Evolutionary conservation across 306 rosid genomes (phyloP), one percentile per base, ranked within the genome.

Genomic region (Gynostemma pentaphyllum): DNA sequence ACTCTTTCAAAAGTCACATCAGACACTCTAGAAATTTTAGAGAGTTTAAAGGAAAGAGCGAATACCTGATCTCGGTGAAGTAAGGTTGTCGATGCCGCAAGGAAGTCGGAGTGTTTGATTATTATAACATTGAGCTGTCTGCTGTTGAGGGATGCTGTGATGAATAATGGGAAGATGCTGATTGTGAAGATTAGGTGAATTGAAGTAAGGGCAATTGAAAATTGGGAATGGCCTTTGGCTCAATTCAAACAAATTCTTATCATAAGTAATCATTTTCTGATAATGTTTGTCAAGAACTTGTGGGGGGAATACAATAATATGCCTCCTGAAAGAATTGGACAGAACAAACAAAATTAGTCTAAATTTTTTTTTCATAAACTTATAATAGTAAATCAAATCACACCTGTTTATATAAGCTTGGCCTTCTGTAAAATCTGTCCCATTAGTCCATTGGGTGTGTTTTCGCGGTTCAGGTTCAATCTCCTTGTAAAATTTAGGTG

Each of bases 381-480:
- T n/a, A n/a, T n/a, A 39, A 39, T 5, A 39, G 8, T 5, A 39
- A 39, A 8, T 8, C 6, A 47, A 49, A 18, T 55, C 40, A 12
- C 19, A 60, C 66, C 66, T 60, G 66, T 40, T 36, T 5, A 0
- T 21, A 0, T 18, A 7, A 36, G 66, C 66, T 21, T 60, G 30
- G 30, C 47, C 47, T 34, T 2, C 19, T 2, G 65, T 59, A 4
- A 59, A 59, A 36, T 59, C 65, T 7, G 0, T 12, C 21, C 45
- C 30, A 4, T 10, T 18, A 3, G n/a, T 28, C 46, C 46, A 59
- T 22, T 19, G 1, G 3, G 3, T 0, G 23, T 59, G 65, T 10
- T 4, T 1, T 0, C 47, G 30, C 2, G 0, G 16, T 0, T 36
- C 29, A 0, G 11, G 5, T 0, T 19, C 1, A 9, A 18, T 18